Evolutionary conservation across 139 green algal species (phyloP).

Genomic region (Nannochloris sp.): DNA sequence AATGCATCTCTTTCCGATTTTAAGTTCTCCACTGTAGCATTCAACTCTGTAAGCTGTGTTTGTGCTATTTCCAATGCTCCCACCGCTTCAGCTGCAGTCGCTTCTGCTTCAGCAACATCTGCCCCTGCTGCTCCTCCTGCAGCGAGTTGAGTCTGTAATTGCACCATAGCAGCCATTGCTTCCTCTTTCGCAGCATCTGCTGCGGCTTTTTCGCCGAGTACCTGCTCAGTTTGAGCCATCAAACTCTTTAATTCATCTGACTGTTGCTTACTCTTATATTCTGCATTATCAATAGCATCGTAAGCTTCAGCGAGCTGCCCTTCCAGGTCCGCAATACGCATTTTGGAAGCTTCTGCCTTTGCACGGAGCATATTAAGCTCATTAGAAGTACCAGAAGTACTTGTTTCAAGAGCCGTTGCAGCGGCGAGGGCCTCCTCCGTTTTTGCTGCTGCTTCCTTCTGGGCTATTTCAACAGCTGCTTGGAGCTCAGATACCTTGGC

Average conservation of each 20-base stretch:
- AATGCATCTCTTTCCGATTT: not conserved
- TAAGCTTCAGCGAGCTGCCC: not conserved
- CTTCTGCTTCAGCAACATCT: conserved; percentile 6
- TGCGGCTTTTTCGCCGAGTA: not conserved
- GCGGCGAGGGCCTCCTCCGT: too few species aligned
- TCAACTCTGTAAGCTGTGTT: not conserved
- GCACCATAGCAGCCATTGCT: not conserved
- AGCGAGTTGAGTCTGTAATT: not conserved
- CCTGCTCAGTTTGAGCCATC: conserved; percentile 13
- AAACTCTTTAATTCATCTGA: not conserved
- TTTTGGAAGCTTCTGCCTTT: not conserved
- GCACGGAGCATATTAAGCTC: not conserved
- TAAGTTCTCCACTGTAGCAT: not conserved
- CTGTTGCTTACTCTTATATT: not conserved
- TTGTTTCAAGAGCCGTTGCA: conserved; percentile 8
- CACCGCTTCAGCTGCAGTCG: not conserved
- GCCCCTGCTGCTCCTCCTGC: conserved; percentile 9
- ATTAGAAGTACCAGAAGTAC: not conserved
- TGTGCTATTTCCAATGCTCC: not conserved
- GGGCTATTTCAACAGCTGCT: not conserved
- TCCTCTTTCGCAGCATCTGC: not conserved
- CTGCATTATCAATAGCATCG: not conserved
- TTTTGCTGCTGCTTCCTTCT: not conserved
- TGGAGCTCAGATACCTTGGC: not conserved
- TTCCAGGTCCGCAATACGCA: not conserved